Evolutionary conservation across 1,284 basidiomycete species (phyloP), one percentile per base, ranked within the genome.

Genomic region (Entoloma clypeatum): DNA sequence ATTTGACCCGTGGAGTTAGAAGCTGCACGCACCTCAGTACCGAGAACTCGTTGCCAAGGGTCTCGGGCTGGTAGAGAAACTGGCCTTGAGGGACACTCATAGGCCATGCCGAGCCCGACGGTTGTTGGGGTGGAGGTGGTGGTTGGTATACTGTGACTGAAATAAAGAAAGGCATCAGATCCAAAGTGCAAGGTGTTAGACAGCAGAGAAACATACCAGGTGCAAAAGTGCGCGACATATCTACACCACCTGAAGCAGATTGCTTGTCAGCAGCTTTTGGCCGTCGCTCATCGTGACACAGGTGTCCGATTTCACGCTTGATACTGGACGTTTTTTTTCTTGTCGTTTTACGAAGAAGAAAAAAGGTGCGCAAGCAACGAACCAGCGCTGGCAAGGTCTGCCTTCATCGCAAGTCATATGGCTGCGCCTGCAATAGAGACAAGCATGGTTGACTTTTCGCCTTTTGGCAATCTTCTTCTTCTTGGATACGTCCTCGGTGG

Each of bases 361-460:
- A 35, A n/a, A 42, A 33, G 34, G 22, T 28, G 28, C 38, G 29
- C 22, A 14, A 29, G 28, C 9, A 19, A 72, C 86, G 64, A 59
- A 92, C 91, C 91, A 93, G 53, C 91, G 79, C 55, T 92, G 86
- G 62, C 91, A 93, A 4, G 91, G 92, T 33, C 91, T 71, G 14
- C 84, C 84, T 52, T 92, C 89, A 59, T 93, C 89, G 66, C 91
- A 93, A 7, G 89, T 92, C 90, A 93, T 90, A 77, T 92, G 86
- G 75, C 89, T 92, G 45, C 92, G 71, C 52, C 92, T 74, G 65
- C 92, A 96, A 65, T 95, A 97, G 36, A 97, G 73, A 61, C 93
- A 96, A 1, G 92, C 92, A 65, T 89, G 86, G 64, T 91, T 92
- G 44, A 89, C 86, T 60, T 90, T 91, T 43, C 86, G 68, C 52